These are phyloP conservation scores for Tetragonia tetragonoides DNA, from an alignment of 148 eudicot species.

Conservation along the genomic window DNA sequence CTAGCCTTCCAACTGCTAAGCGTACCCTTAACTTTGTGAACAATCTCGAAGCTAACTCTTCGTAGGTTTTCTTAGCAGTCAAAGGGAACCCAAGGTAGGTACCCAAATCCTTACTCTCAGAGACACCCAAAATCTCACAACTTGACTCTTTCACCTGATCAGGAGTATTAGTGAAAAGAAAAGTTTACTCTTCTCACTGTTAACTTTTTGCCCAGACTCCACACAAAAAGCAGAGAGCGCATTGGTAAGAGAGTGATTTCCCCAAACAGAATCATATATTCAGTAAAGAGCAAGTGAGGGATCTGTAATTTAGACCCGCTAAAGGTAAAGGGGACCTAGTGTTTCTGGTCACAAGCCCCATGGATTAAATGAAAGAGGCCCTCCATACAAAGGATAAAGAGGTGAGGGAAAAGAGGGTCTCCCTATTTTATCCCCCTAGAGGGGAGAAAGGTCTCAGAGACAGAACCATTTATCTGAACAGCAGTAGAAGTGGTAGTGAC, in stretches of 20 bases:
- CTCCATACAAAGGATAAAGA: not conserved
- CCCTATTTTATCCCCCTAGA: constrained; percentile 3
- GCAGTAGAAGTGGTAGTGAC: not conserved
- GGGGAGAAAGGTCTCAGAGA: not conserved
- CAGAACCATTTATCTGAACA: not conserved
- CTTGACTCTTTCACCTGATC: no score
- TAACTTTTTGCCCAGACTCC: not conserved
- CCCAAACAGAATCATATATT: not conserved
- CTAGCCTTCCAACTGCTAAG: not conserved
- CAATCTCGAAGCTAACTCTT: not conserved
- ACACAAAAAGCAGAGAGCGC: not conserved
- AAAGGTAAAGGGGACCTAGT: not conserved
- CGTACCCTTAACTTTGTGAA: not conserved
- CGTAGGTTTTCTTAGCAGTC: not conserved
- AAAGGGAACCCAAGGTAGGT: not conserved
- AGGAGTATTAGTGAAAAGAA: not conserved
- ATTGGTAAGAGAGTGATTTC: not conserved
- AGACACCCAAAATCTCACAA: no score
- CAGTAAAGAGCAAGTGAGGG: not conserved
- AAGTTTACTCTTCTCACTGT: not conserved
- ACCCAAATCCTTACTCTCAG: not conserved
- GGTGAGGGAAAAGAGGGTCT: constrained; percentile 3
- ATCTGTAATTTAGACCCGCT: not conserved
- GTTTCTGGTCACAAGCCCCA: not conserved
- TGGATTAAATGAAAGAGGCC: not conserved